Percentiles rank a stretch among this genome's conserved stretches.
Evolutionary conservation across 2,329 filamentous ascomycete species (phyloP).

Genomic region (Venturia pyrina): DNA sequence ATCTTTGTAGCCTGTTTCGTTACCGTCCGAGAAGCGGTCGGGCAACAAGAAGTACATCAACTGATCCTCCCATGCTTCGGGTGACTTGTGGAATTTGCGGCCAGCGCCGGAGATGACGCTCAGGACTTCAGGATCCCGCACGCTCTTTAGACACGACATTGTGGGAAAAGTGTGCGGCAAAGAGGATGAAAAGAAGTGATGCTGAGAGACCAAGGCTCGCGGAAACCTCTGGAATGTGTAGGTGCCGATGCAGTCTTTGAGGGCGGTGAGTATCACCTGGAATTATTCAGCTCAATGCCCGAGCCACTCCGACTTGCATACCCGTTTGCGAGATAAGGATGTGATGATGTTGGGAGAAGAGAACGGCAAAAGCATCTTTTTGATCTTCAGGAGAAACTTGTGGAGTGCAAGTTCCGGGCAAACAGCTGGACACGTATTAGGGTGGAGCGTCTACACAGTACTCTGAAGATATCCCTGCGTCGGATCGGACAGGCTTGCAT

Average conservation of each 20-base stretch:
- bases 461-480: too few species aligned
- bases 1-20: slow-evolving; percentile 12
- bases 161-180: background rate
- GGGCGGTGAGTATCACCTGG: background rate
- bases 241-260: background rate
- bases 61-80: slow-evolving; percentile 19
- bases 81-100: slow-evolving; percentile 14
- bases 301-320: too few species aligned
- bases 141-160: background rate
- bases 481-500: too few species aligned
- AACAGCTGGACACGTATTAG: too few species aligned
- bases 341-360: too few species aligned
- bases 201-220: background rate
- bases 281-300: background rate
- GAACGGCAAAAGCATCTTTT: too few species aligned
- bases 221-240: background rate
- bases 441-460: too few species aligned
- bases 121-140: slow-evolving; percentile 4
- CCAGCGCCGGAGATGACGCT: background rate
- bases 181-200: background rate
- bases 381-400: too few species aligned
- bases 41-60: slow-evolving; percentile 18
- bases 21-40: slow-evolving; percentile 17
- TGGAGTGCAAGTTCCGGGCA: too few species aligned
- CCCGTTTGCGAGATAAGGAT: too few species aligned